Base-by-base conservation (phyloP, 2,329 filamentous ascomycete genomes). In the Xylaria digitata region DNA sequence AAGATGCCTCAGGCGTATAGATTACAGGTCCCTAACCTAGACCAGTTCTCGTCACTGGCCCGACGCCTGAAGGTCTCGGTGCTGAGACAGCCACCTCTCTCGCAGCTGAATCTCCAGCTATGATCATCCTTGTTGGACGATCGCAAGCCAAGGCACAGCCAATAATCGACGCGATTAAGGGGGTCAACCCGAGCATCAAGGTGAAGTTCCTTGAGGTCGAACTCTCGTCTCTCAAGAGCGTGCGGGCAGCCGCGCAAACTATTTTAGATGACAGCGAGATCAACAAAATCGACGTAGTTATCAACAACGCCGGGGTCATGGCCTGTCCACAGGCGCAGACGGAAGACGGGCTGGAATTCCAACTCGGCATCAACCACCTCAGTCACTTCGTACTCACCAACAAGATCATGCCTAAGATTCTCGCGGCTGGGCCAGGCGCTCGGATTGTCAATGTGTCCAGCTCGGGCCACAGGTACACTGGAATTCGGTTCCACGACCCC, bases 281-380 rank as follows among this genome's bases (percentile, higher is more conserved):
- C 66, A n/a, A 67, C 61, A 70, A 72, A 50, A 75, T 71, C 67
- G 70, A 76, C 49, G 73, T 73, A 5, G 46, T 72, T 19, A 72
- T 76, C 67, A 75, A 76, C 65, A 76, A 75, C 65, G 82, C 83
- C 0, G 83, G 81, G 0, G 76, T 84, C 42, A 82, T 84, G 79
- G 80, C 77, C 0, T 70, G 69, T 19, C 77, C 80, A 3, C 74
- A 79, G 63, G 53, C 71, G 59, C 62, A 69, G n/a, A 78, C 74
- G 6, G 66, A 70, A n/a, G 78, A 80, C 52, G 74, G 75, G 1
- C 62, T 77, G 58, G 78, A 81, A 55, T 71, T 70, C 23, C 77
- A 80, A 58, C 70, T 79, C 48, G 78, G 75, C n/a, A 70, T 75
- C 26, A 78, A 76, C 60, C 75, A 79, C 66, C 71, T 80, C 1